Evolutionary conservation across 352 stramenopile genomes (phyloP).

Genomic region (Pythium dissimile): DNA sequence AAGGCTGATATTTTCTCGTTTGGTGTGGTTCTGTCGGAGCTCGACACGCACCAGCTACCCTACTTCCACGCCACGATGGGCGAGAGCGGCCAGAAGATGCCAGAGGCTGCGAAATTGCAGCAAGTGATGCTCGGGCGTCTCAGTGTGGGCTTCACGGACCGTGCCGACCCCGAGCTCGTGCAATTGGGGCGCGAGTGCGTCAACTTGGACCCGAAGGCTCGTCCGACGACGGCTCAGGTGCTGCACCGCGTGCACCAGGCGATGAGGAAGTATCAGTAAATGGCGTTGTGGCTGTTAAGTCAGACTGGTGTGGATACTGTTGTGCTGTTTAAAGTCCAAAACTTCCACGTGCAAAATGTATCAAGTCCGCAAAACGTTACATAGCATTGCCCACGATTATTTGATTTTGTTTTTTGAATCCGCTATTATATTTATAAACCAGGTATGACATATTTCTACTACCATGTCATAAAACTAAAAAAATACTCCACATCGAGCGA

Average conservation of each 20-base stretch:
- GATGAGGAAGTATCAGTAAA: neutral
- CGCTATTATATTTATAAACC: too few species aligned
- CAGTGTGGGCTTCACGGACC: neutral
- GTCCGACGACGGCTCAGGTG: conserved; percentile 1
- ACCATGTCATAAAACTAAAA: too few species aligned
- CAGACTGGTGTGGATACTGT: too few species aligned
- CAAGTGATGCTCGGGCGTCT: neutral
- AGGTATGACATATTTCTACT: too few species aligned
- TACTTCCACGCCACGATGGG: neutral
- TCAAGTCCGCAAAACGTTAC: too few species aligned
- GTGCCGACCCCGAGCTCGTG: neutral
- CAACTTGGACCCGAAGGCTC: neutral
- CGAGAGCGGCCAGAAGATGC: neutral
- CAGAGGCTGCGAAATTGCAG: neutral
- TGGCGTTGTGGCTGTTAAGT: too few species aligned
- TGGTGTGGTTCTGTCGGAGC: neutral
- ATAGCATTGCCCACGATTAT: too few species aligned
- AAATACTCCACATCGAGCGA: too few species aligned
- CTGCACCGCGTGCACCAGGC: conserved; percentile 1
- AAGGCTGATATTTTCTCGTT: neutral
- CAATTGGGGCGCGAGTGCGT: conserved; percentile 4
- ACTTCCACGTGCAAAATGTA: too few species aligned
- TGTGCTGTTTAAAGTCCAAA: too few species aligned
- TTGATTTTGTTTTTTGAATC: too few species aligned
- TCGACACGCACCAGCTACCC: neutral